Evolutionary conservation across 139 green algal species (phyloP).

Genomic region (Chlorella vulgaris): DNA sequence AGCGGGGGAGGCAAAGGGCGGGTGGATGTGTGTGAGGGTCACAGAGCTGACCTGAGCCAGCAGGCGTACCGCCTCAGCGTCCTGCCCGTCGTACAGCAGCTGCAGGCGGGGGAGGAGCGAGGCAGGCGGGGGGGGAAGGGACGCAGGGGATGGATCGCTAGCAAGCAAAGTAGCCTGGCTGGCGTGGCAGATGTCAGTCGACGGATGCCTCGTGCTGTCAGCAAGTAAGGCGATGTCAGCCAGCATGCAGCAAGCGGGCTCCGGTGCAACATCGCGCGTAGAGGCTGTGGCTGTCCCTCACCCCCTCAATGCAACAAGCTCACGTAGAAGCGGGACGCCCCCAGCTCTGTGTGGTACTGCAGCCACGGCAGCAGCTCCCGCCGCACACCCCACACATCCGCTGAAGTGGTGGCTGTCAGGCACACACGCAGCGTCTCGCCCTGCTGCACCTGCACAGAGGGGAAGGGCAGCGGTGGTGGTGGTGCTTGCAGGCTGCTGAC

Average conservation of each 20-base stretch:
- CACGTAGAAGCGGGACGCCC: conserved; percentile 53
- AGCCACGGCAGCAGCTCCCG: conserved; percentile 63
- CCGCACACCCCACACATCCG: conserved; percentile 50
- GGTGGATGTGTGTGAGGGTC: conserved; percentile 41
- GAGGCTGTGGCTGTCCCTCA: too few species aligned
- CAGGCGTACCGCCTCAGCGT: conserved; percentile 39
- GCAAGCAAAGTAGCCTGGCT: too few species aligned
- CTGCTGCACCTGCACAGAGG: conserved; percentile 2
- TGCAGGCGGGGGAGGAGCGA: background rate
- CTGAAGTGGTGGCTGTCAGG: conserved; percentile 47
- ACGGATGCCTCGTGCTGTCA: too few species aligned
- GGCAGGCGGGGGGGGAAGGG: background rate
- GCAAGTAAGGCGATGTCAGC: too few species aligned
- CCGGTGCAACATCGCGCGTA: too few species aligned
- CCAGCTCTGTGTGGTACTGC: conserved; percentile 59
- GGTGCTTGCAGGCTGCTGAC: too few species aligned
- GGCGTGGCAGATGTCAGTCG: too few species aligned
- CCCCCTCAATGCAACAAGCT: background rate
- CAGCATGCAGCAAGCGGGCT: too few species aligned
- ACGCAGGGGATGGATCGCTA: too few species aligned
- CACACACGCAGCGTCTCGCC: conserved; percentile 4
- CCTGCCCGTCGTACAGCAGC: conserved; percentile 61
- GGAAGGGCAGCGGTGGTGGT: background rate
- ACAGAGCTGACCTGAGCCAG: conserved; percentile 31
- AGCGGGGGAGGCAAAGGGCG: conserved; percentile 27